phyloP scores from a whole-genome alignment of 1,284 basidiomycete species.

The Ceratorhiza oryzae-sativae region DNA sequence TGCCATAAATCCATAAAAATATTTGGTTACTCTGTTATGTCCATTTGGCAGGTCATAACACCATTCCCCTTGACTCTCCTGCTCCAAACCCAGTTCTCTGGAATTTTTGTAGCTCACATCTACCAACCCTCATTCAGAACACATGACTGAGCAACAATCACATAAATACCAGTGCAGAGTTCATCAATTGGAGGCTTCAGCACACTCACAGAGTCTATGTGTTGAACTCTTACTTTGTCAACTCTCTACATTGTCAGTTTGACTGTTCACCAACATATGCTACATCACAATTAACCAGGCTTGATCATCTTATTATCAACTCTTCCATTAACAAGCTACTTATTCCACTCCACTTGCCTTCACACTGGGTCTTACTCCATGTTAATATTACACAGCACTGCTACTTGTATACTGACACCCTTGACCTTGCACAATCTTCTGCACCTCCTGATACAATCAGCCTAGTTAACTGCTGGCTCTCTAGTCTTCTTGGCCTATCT shows the following conservation, averaged over 20 bases:
- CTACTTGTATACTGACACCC: slow-evolving; percentile 10
- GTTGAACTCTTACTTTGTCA: slow-evolving; percentile 2
- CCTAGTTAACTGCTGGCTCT: neutral
- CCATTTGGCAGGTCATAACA: too few species aligned
- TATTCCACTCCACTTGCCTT: slow-evolving; percentile 1
- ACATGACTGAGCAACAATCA: slow-evolving; percentile 2
- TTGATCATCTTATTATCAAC: neutral
- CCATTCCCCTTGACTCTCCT: neutral
- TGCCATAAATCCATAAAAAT: too few species aligned
- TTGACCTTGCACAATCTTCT: neutral
- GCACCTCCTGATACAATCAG: neutral
- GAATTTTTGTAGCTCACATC: neutral
- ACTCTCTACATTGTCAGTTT: neutral
- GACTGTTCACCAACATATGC: neutral
- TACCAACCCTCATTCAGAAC: neutral
- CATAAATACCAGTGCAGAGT: neutral
- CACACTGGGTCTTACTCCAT: slow-evolving; percentile 4
- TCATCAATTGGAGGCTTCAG: neutral
- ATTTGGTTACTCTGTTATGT: too few species aligned
- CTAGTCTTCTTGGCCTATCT: neutral
- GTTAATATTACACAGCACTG: neutral
- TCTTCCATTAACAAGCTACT: neutral
- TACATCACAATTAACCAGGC: neutral
- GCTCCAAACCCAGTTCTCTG: neutral
- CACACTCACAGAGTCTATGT: neutral